Base-by-base conservation (phyloP, 1,139 yeast species). In the Geotrichum cucujoidarum region DNA sequence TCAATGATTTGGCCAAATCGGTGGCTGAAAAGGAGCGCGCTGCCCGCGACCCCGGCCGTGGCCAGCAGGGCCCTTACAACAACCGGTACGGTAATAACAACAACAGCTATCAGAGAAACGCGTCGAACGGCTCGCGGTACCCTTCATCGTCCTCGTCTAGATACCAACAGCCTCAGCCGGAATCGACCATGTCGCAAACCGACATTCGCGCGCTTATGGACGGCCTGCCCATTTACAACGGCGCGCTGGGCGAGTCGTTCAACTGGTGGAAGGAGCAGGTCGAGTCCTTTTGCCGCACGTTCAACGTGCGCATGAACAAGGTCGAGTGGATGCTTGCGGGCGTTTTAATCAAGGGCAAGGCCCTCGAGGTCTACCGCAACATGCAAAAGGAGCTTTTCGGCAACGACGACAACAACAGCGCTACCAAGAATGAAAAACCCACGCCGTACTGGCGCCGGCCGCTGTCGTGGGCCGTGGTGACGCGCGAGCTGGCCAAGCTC, bases 211-310 rank as follows among this genome's bases (percentile, higher is more conserved):
- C 47, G 5, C 42, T 49, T 1, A 14, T 49, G 29, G 47, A 40
- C 13, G 35, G 48, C 2, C 44, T 49, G 8, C 52, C 52, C 4
- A 42, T 46, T 14, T 49, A 49, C 32, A 29, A 50, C 2, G 52
- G 52, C 16, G 17, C 40, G 4, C 42, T 46, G 20, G 40, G 40
- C 20, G 48, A 49, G 24, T 43, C 43, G 17, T 49, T 49, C 29
- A 38, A 35, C 31, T 49, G 52, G 52, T 49, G 52, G 52, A 25
- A 45, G 21, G 37, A 34, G 16, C 52, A 49, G 20, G 45, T 49
- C 11, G 52, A 49, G 21, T 49, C 52, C 17, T 49, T 49, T 33
- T 39, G 49, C 43, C 45, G 42, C 17, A 49, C 50, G 18, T 49
- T 49, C 29, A 46, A 46, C 16, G 34, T 49, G 13, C 27, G 37